Base-by-base conservation (phyloP, 805 yeast species). In the Starmera pachycereana region DNA sequence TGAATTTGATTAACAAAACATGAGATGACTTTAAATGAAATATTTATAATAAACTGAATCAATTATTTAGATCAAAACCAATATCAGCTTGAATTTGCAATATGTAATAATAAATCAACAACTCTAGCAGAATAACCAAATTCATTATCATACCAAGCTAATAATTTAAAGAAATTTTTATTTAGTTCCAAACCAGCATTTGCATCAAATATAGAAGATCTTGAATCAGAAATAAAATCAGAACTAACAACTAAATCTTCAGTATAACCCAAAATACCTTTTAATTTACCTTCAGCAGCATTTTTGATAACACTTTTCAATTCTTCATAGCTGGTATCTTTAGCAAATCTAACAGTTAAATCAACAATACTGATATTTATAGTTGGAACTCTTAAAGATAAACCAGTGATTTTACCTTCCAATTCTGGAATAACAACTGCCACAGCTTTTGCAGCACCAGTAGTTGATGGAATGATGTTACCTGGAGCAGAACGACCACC, bases 401-500 rank as follows among this genome's bases (percentile, higher is more conserved):
- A 74, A 69, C 84, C 84, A 52, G 84, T 77, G 61, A 78, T 72
- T 65, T 76, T 77, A 65, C 83, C 84, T 65, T 75, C 73, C 59
- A 78, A 71, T 59, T 70, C 78, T 54, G 84, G 84, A 52, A 78
- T 75, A 58, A 77, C 83, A 67, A 74, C 76, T 67, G 82, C 83
- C 54, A 78, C 84, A 53, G 82, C 82, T 72, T 78, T 78, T 48
- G 84, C 84, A 53, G 84, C 84, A 72, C 84, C 84, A 41, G 84
- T 78, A 51, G 83, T 75, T 42, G 83, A 77, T 65, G 84, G 84
- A 57, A 78, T 78, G 61, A 78, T 77, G 76, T 78, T 77, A 58
- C 78, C 82, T 47, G 81, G 74, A 58, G 84, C 84, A 54, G 83
- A 75, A 71, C 84, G 73, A 63, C 83, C 84, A 69, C 83, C 83